Evolutionary conservation across 805 yeast species (phyloP), one percentile per base, ranked within the genome.

Genomic region (Millerago galiae): DNA sequence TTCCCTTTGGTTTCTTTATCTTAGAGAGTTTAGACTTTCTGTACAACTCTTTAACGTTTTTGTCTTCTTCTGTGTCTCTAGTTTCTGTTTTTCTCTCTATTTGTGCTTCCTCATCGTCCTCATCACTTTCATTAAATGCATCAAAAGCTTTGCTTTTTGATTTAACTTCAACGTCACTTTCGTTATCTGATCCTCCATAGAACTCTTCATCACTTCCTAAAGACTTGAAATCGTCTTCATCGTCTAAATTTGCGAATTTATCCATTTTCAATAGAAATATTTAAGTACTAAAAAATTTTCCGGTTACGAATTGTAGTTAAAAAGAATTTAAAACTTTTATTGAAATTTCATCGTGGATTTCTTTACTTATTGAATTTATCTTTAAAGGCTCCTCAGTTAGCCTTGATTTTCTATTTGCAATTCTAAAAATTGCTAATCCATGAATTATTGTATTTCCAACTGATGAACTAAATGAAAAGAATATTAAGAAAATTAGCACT

Each of bases 11-110:
- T 51, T 74, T 74, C 51, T 72, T 75, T 65, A 79, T 60, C 48
- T 77, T 76, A 36, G 72, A 72, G 8, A 81, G 72, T 8, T 81
- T 72, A 27, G 82, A 65, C 49, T 70, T 74, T 51, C 81, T 78
- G 32, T 81, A 65, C 50, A 75, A 72, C 37, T 66, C 66, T 25
- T 63, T 63, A 18, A 61, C 49, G 45, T 63, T 54, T 36, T 46
- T 42, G 36, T 52, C 45, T 25, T 55, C 62, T 32, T 52, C 55
- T 2, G 52, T 43, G 8, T 12, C 14, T 7, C 6, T 13, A 5
- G 9, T 11, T 17, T 17, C 5, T 31, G 15, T 11, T 31, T 15
- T 15, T 15, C 9, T 14, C 10, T 9, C 12, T 16, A 2, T 31
- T 31, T 12, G 11, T 24, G 18, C 32, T 35, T 26, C 15, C 47